Conservation (phyloP, 2,329 filamentous ascomycete species). For the Fusarium sp. region DNA sequence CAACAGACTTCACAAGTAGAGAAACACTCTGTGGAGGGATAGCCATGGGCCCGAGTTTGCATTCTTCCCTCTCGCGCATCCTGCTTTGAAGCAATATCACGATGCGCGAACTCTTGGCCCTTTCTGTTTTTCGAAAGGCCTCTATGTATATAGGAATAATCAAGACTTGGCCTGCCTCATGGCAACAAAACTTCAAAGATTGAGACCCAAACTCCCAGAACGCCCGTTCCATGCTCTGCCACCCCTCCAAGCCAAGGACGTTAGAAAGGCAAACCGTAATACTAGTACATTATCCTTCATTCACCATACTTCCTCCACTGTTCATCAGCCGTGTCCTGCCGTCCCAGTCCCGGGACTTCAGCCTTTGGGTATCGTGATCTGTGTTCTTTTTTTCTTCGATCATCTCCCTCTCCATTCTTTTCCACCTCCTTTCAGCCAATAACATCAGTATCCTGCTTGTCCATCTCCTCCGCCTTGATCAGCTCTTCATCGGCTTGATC, state of each 20-base stretch:
- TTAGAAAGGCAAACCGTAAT: slow-evolving; percentile 45
- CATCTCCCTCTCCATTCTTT: slow-evolving; percentile 19
- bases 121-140: slow-evolving; percentile 33
- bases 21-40: slow-evolving; percentile 28
- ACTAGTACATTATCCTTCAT: slow-evolving; percentile 49
- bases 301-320: slow-evolving; percentile 30
- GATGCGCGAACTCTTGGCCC: slow-evolving; percentile 38
- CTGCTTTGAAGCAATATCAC: slow-evolving; percentile 39
- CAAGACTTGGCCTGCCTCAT: slow-evolving; percentile 34
- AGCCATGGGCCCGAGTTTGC: slow-evolving; percentile 40
- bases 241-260: slow-evolving; percentile 45
- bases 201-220: slow-evolving; percentile 41
- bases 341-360: slow-evolving; percentile 25
- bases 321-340: slow-evolving; percentile 37
- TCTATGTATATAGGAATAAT: slow-evolving; percentile 47
- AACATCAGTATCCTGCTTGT: slow-evolving; percentile 59
- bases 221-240: slow-evolving; percentile 50
- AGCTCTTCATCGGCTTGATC: slow-evolving; percentile 79
- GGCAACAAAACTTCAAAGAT: slow-evolving; percentile 16
- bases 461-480: slow-evolving; percentile 72
- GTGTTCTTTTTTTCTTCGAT: slow-evolving; percentile 34
- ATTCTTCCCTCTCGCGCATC: slow-evolving; percentile 42
- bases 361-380: slow-evolving; percentile 41
- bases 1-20: slow-evolving; percentile 2
- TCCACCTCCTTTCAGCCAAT: slow-evolving; percentile 49